Base-by-base conservation (phyloP, 2,329 filamentous ascomycete species). In the Cladosporium velox region DNA sequence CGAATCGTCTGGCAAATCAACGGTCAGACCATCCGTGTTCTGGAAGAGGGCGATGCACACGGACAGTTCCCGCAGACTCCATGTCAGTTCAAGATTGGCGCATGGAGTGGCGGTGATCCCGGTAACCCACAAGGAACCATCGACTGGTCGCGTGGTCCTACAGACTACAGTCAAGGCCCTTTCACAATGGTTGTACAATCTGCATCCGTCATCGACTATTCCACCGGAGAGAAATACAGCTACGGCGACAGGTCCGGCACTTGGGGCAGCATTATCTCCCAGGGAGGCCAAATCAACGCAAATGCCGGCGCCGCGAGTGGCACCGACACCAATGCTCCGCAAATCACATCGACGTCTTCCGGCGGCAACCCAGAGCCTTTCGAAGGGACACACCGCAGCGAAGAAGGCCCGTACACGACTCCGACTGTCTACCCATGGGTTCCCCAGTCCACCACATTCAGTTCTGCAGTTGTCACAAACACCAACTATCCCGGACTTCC, bases 21-120 rank as follows among this genome's bases (percentile, higher is more conserved):
- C 75, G 91, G 90, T 65, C 86, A 84, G 15, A 88, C 90, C 6
- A 87, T 97, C 59, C 90, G 95, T 67, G 90, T 91, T 12, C 84
- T 97, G 66, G 88, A 85, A 57, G 86, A 87, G 49, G 83, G 81
- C 59, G 88, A 91, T 62, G 91, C 93, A 67, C 86, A 89, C 68
- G 76, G 83, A 65, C 91, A 96, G 79, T 99, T 96, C 76, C 95
- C 95, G 8, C 95, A 99, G 81, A 93, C 93, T 0, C 95, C 95
- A 4, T 97, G 97, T 92, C 90, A 93, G 79, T 82, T 98, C 80
- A 96, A 94, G 79, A 88, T 98, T 72, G 95, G 95, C 67, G 83
- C 90, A 65, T 99, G 95, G 95, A 89, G 92, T 63, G 95, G 93
- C 74, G 95, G 95, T 72, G 95, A 98, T 78, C 80, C 92, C 0